phyloP scores from a whole-genome alignment of 2,329 filamentous ascomycete genomes.

The Coleophoma cylindrospora region DNA sequence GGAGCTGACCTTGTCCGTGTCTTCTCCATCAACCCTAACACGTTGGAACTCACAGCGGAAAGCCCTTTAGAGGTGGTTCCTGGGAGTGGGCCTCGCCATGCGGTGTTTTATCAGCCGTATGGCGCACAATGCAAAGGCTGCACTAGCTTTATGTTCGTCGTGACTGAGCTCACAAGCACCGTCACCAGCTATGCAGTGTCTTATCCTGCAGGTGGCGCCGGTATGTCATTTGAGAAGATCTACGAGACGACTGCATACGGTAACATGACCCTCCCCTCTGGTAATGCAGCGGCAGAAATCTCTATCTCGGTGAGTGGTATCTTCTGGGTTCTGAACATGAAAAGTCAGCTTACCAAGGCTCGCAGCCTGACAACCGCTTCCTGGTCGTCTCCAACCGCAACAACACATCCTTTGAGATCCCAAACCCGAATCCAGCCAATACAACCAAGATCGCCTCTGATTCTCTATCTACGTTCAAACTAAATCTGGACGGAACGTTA shows the following conservation, averaged over 20 bases:
- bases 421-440: constrained; percentile 39
- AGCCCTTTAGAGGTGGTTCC: constrained; percentile 28
- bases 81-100: constrained; percentile 48
- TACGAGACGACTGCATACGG: constrained; percentile 46
- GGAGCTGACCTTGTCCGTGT: constrained; percentile 44
- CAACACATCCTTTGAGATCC: constrained; percentile 47
- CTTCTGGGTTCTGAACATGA: too few species aligned
- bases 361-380: constrained; percentile 54
- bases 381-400: constrained; percentile 65
- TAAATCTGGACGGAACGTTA: constrained; percentile 37
- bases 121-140: constrained; percentile 5
- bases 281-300: constrained; percentile 50
- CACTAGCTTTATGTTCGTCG: constrained; percentile 31
- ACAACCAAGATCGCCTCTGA: constrained; percentile 49
- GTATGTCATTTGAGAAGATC: constrained; percentile 38
- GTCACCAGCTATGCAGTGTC: constrained; percentile 47
- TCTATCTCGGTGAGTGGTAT: constrained; percentile 45
- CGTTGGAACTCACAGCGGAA: constrained; percentile 29
- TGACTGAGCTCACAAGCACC: constrained; percentile 40
- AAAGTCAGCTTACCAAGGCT: too few species aligned
- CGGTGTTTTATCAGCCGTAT: constrained; percentile 33
- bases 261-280: constrained; percentile 29
- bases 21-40: constrained; percentile 34
- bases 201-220: constrained; percentile 35
- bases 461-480: constrained; percentile 57